Percentiles rank a stretch among this genome's conserved stretches.
phyloP scores from a whole-genome alignment of 2,329 filamentous ascomycete species.

The Camillea tinctor region DNA sequence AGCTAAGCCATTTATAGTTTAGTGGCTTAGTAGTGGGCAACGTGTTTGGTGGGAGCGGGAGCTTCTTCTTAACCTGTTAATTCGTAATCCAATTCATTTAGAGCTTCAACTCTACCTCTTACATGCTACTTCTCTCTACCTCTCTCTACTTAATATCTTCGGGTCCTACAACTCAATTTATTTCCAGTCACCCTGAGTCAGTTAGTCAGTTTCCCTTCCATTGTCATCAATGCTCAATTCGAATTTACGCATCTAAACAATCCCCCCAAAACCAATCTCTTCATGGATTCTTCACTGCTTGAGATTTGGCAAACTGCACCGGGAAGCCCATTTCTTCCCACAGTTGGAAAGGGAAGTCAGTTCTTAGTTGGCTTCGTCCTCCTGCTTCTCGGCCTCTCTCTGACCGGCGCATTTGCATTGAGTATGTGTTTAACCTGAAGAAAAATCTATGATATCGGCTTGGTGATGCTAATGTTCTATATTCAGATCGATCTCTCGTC shows the following conservation, averaged over 20 bases:
- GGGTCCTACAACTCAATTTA: too few relatives aligned
- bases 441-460: not conserved
- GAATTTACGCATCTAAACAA: not conserved
- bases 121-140: not conserved
- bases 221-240: not conserved
- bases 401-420: constrained; percentile 79
- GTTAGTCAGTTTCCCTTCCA: too few relatives aligned
- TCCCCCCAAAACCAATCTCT: constrained; percentile 31
- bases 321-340: constrained; percentile 78
- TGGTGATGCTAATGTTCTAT: constrained; percentile 16
- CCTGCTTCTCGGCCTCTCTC: constrained; percentile 67
- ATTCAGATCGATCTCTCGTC: constrained; percentile 73
- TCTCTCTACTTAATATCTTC: too few relatives aligned
- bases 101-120: not conserved
- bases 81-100: not conserved
- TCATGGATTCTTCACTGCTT: constrained; percentile 79
- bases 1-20: not conserved
- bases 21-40: not conserved
- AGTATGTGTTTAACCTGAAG: constrained; percentile 56
- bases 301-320: constrained; percentile 93
- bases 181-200: too few relatives aligned
- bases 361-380: constrained; percentile 78
- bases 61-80: not conserved
- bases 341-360: constrained; percentile 78
- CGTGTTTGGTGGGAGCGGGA: not conserved